Percentiles rank a stretch among this genome's conserved stretches.
Evolutionary conservation across 2,329 filamentous ascomycete genomes (phyloP).

Genomic region (Apiospora kogelbergensis): DNA sequence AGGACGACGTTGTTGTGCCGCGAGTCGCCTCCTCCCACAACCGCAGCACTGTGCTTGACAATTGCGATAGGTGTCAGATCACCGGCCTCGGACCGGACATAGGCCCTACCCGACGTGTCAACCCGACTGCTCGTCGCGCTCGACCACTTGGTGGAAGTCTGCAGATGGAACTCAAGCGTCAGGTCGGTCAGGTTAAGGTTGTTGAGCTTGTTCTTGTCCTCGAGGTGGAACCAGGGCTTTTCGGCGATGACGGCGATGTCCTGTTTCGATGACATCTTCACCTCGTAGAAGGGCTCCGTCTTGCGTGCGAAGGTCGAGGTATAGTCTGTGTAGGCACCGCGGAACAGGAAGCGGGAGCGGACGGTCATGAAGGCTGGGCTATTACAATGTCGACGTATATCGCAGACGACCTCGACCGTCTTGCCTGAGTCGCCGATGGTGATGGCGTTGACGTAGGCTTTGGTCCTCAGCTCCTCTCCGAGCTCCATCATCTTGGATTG

Average conservation of each 20-base stretch:
- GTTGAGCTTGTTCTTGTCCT: constrained; percentile 79
- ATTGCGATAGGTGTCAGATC: constrained; percentile 94
- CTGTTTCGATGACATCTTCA: constrained; percentile 79
- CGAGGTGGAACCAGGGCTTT: constrained; percentile 93
- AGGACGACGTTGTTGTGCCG: constrained; percentile 87
- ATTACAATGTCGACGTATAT: constrained; percentile 62
- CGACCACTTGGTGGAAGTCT: constrained; percentile 86
- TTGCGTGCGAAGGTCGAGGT: constrained; percentile 98
- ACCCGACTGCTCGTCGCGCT: constrained; percentile 84
- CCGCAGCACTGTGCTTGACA: constrained; percentile 88
- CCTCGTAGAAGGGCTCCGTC: constrained; percentile 85
- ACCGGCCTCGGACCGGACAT: constrained; percentile 50
- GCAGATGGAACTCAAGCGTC: constrained; percentile 89
- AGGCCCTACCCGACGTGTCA: constrained; percentile 82
- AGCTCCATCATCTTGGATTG: constrained; percentile 70
- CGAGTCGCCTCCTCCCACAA: constrained; percentile 68
- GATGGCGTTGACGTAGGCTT: constrained; percentile 90
- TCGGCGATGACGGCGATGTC: constrained; percentile 90
- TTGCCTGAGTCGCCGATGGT: constrained; percentile 96
- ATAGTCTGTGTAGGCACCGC: constrained; percentile 84
- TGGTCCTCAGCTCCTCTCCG: constrained; percentile 84
- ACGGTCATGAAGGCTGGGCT: constrained; percentile 86
- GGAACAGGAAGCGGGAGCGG: constrained; percentile 94
- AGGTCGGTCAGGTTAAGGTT: constrained; percentile 41
- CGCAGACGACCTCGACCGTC: constrained; percentile 97